Base-by-base conservation (phyloP, 768 basidiomycete genomes). In the Leccinellum luteum region DNA sequence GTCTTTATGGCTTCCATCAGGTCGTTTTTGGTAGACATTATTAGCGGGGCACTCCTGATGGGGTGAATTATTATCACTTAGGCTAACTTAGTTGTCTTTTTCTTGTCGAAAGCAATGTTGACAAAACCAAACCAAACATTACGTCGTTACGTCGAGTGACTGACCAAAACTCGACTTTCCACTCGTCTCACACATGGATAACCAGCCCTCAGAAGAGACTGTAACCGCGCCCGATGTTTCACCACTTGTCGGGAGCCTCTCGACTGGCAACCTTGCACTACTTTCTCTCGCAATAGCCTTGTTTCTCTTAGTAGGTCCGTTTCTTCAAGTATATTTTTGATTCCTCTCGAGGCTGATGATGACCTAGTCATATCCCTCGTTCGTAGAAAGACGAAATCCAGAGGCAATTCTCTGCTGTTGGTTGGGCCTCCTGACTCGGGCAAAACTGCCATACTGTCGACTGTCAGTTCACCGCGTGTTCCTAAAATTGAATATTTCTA, bases 361-460 rank as follows among this genome's bases (percentile, higher is more conserved):
- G 30, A 84, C 82, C 79, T 41, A 64, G 71, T 82, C 31, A 55
- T 81, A 13, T 64, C 82, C 34, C 71, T 81, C 21, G 75, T 68
- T 47, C 69, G 71, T 13, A 74, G 75, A 53, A 82, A 74, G 64
- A 75, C 81, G 7, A 74, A 69, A 44, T 71, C 80, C 1, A 75
- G 73, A 67, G 85, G 86, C 25, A 83, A 81, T 68, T 74, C 80
- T n/a, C 66, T 94, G n/a, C 71, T 94, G 4, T 75, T 94, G n/a
- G 79, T 89, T 3, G 92, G 92, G 2, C 77, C 85, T 38, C 79
- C 85, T 6, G 89, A 92, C 71, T 82, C 84, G 1, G 92, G 92
- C 48, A 94, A 94, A 75, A 93, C 92, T 1, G 79, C 90, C 19
- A 84, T 93, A 38, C 67, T 92, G 51, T 85, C 87, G 23, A 78